These are phyloP conservation scores for Lasiosphaeris hirsuta DNA, from an alignment of 495 filamentous ascomycete genomes.

Conservation along the genomic window DNA sequence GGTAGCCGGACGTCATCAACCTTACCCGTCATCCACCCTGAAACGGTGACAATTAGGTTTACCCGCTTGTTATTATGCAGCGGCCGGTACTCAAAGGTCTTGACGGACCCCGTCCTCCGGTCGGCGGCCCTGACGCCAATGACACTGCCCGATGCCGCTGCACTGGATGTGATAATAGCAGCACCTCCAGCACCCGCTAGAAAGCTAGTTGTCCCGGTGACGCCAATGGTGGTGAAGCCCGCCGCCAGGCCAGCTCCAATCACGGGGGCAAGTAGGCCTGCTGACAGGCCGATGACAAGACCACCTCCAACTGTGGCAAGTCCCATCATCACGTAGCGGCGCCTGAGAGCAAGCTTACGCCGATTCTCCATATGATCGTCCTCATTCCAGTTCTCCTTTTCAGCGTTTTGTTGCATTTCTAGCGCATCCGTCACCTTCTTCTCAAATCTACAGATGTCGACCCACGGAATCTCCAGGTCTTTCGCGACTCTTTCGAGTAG, in stretches of 20 bases:
- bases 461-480: constrained; percentile 77
- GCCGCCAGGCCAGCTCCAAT: constrained; percentile 94
- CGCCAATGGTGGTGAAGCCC: constrained; percentile 91
- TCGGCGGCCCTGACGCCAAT: constrained; percentile 84
- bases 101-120: constrained; percentile 82
- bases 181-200: constrained; percentile 89
- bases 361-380: constrained; percentile 89
- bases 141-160: constrained; percentile 79
- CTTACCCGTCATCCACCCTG: constrained; percentile 98
- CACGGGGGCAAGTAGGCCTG: constrained; percentile 85
- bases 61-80: constrained; percentile 97
- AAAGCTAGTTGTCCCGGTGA: constrained; percentile 83
- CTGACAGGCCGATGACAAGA: constrained; percentile 92
- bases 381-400: constrained; percentile 97
- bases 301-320: constrained; percentile 94
- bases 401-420: constrained; percentile 90
- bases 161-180: constrained; percentile 86
- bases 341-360: constrained; percentile 73
- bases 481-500: constrained; percentile 80
- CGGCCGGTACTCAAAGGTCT: constrained; percentile 94
- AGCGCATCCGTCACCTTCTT: constrained; percentile 95
- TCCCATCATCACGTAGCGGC: constrained; percentile 90
- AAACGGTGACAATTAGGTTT: constrained; percentile 92
- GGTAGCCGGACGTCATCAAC: constrained; percentile 94
- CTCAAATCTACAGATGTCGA: constrained; percentile 94